phyloP scores from a whole-genome alignment of 768 basidiomycete genomes.

The Fomitopsis pulvina region DNA sequence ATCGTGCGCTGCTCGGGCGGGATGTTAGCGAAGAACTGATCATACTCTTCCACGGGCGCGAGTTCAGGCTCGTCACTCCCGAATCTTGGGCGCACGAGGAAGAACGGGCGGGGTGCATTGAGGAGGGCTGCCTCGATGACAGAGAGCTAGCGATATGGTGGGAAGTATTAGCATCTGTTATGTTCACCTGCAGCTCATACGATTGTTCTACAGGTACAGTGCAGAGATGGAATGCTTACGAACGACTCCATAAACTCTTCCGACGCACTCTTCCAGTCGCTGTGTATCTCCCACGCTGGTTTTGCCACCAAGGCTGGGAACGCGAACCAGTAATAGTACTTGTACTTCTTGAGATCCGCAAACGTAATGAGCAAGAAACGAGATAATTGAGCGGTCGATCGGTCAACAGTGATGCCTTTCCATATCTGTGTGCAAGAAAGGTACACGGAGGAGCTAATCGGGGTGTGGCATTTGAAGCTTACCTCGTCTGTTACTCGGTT shows the following conservation, averaged over 20 bases:
- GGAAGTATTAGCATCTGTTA: neutral
- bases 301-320: constrained; percentile 90
- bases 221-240: constrained; percentile 28
- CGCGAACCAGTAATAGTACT: constrained; percentile 97
- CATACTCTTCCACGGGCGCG: constrained; percentile 50
- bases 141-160: constrained; percentile 33
- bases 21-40: constrained; percentile 46
- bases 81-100: constrained; percentile 42
- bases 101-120: constrained; percentile 43
- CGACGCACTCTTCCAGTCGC: constrained; percentile 51
- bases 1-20: constrained; percentile 28
- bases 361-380: constrained; percentile 88
- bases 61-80: constrained; percentile 32
- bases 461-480: constrained; percentile 2
- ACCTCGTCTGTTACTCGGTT: constrained; percentile 66
- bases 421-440: constrained; percentile 48
- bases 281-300: constrained; percentile 82
- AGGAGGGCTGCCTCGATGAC: constrained; percentile 47
- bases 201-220: neutral
- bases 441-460: neutral
- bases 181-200: neutral
- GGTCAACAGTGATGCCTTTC: constrained; percentile 47
- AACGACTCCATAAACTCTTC: constrained; percentile 35
- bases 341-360: constrained; percentile 97
- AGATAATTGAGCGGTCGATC: constrained; percentile 52